Evolutionary conservation across 495 filamentous ascomycete genomes (phyloP).

Genomic region (Acidomyces sp.): DNA sequence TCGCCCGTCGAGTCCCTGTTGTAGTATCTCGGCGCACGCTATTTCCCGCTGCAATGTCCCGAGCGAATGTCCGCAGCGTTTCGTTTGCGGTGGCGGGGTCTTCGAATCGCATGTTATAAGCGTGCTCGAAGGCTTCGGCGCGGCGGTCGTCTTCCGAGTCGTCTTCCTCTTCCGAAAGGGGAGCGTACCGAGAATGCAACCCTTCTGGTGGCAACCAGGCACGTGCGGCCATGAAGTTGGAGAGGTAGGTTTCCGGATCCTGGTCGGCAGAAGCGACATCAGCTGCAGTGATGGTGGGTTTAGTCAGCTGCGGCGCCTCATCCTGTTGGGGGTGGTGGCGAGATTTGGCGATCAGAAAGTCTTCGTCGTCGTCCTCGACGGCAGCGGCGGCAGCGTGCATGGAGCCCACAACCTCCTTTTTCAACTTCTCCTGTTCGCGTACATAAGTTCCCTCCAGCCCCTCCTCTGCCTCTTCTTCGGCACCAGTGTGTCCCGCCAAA

Average conservation of each 20-base stretch:
- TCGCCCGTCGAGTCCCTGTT: conserved; percentile 62
- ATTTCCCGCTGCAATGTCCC: conserved; percentile 65
- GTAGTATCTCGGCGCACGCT: conserved; percentile 74
- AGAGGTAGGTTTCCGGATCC: conserved; percentile 78
- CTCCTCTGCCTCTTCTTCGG: conserved; percentile 41
- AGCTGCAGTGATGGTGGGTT: conserved; percentile 38
- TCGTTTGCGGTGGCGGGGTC: conserved; percentile 76
- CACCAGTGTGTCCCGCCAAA: conserved; percentile 47
- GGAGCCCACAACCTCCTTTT: conserved; percentile 58
- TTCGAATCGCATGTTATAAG: conserved; percentile 96
- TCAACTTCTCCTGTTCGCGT: conserved; percentile 74
- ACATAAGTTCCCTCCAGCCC: conserved; percentile 53
- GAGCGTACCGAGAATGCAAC: conserved; percentile 44
- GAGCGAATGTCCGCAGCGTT: conserved; percentile 68
- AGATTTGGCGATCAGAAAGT: conserved; percentile 45
- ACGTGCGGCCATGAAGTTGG: conserved; percentile 75
- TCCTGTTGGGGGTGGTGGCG: conserved; percentile 18
- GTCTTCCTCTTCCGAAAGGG: conserved; percentile 87
- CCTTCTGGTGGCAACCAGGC: conserved; percentile 64
- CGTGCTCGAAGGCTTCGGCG: conserved; percentile 77
- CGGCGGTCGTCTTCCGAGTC: conserved; percentile 71
- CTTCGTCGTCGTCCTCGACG: conserved; percentile 33
- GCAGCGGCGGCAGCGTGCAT: conserved; percentile 54
- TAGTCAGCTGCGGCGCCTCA: conserved; percentile 5
- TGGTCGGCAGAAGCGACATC: conserved; percentile 69